phyloP scores from a whole-genome alignment of 2,329 filamentous ascomycete genomes.

The Aspergillus udagawae region DNA sequence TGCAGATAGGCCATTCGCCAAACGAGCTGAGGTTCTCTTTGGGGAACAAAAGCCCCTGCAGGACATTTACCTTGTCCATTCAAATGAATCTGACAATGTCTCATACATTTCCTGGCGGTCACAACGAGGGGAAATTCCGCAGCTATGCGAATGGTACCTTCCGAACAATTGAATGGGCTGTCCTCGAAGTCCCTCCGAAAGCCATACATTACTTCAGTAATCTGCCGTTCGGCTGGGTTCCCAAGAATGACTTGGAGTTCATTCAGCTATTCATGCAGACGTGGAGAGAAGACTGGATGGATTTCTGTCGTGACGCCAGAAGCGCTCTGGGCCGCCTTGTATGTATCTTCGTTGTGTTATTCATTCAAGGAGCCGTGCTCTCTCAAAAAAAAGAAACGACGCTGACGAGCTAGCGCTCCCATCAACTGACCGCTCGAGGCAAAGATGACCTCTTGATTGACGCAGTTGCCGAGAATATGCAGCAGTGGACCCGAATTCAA shows the following conservation, averaged over 20 bases:
- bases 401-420: constrained; percentile 6
- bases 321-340: constrained; percentile 9
- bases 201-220: constrained; percentile 14
- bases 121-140: not conserved
- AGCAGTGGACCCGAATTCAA: constrained; percentile 11
- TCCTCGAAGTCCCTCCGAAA: constrained; percentile 11
- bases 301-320: constrained; percentile 10
- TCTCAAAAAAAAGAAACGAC: rapidly evolving
- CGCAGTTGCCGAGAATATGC: constrained; percentile 13
- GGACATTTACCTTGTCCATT: constrained; percentile 14
- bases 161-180: constrained; percentile 11
- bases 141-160: not conserved
- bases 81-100: constrained; percentile 3
- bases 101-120: not conserved
- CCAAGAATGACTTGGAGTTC: constrained; percentile 12
- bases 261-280: constrained; percentile 12
- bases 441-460: constrained; percentile 12
- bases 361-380: not conserved
- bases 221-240: constrained; percentile 11
- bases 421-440: constrained; percentile 10
- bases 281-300: constrained; percentile 12
- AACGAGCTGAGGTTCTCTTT: constrained; percentile 10
- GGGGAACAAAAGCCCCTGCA: constrained; percentile 10
- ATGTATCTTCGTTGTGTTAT: not conserved
- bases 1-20: constrained; percentile 6